These are phyloP conservation scores for Gossypium stocksii DNA, from an alignment of 345 rosid genomes.

Conservation along the genomic window DNA sequence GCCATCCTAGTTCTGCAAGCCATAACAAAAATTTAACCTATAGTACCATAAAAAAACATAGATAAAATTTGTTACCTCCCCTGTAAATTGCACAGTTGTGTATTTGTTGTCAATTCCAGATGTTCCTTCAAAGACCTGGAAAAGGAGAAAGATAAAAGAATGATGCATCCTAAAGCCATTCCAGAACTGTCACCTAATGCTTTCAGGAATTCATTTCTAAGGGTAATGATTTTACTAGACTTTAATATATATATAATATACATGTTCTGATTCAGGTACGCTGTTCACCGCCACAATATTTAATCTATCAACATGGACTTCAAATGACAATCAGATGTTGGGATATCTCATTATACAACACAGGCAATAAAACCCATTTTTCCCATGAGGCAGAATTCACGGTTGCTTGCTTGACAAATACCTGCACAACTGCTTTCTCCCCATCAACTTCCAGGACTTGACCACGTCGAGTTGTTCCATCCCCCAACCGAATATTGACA, in stretches of 20 bases:
- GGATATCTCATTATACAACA: neutral
- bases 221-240: neutral
- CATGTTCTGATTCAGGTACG: neutral
- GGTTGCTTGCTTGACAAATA: conserved; percentile 14
- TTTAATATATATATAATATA: neutral
- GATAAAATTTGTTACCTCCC: conserved; percentile 49
- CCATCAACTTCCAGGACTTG: conserved; percentile 98
- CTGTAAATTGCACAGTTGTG: conserved; percentile 91
- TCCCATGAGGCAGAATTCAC: neutral
- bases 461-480: conserved; percentile 93
- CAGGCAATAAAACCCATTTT: neutral
- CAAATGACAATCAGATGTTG: neutral
- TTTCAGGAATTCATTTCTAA: neutral
- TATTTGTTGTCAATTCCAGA: conserved; percentile 90
- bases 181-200: neutral
- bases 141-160: conserved; percentile 14
- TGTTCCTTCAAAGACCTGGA: conserved; percentile 89
- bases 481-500: conserved; percentile 88
- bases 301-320: neutral
- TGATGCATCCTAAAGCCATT: conserved; percentile 4
- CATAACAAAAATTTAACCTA: neutral
- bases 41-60: neutral
- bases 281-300: neutral
- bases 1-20: neutral
- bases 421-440: conserved; percentile 98